A percentile compares a stretch with the other conserved stretches of the same genome.
These are phyloP conservation scores for Ogataea pilisensis DNA, from an alignment of 805 yeast species.

Conservation along the genomic window DNA sequence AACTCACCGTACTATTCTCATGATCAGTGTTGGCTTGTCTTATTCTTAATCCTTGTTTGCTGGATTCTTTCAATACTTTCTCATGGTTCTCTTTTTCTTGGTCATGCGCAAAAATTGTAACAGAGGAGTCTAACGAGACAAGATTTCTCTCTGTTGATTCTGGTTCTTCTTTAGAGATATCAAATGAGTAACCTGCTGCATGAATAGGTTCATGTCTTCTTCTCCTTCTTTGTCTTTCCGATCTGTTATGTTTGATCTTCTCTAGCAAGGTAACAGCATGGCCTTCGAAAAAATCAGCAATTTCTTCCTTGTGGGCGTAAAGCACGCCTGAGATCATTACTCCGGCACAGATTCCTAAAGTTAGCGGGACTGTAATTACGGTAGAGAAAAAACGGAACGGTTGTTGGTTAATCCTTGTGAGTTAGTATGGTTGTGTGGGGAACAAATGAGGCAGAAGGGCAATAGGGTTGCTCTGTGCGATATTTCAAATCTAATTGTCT, in stretches of 20 bases:
- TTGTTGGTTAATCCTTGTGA: no score
- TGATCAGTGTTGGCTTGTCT: neutral
- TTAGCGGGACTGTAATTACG: constrained; percentile 21
- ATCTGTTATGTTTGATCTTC: constrained; percentile 8
- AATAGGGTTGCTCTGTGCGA: no score
- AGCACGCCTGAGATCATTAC: constrained; percentile 23
- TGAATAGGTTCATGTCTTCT: neutral
- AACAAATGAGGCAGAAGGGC: no score
- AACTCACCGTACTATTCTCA: no score
- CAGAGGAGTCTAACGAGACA: no score
- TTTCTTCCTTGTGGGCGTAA: constrained; percentile 23
- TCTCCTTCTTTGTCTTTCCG: constrained; percentile 5
- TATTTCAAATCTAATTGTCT: no score
- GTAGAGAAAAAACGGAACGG: no score
- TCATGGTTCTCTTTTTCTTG: neutral
- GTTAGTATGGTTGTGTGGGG: no score
- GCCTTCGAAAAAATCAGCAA: constrained; percentile 24
- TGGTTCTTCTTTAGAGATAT: no score
- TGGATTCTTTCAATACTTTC: neutral
- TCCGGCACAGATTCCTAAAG: constrained; percentile 24
- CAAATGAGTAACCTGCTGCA: no score
- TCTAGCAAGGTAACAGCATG: constrained; percentile 15
- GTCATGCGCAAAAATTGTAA: neutral
- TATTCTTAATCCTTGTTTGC: neutral
- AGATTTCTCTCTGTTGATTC: no score